Conservation (phyloP, 176 grass and related monocot species). For the Tillandsia fasciculata region DNA sequence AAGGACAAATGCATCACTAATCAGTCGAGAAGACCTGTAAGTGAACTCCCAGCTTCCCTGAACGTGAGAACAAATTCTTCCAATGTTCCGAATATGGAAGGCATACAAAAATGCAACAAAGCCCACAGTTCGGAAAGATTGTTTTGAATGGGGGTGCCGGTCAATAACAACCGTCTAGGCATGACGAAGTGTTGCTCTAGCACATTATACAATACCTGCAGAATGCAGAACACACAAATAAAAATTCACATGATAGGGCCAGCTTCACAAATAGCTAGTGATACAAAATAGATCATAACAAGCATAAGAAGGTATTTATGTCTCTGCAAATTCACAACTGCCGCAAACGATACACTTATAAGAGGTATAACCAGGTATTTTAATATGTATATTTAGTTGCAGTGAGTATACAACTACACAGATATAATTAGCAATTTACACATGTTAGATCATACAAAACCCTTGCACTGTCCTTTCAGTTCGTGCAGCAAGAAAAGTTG, state of each 20-base stretch:
- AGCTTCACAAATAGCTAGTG: background rate
- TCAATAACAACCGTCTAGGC: constrained; percentile 71
- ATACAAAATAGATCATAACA: background rate
- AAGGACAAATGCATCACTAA: background rate
- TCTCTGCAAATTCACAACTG: background rate
- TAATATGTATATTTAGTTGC: too few species aligned
- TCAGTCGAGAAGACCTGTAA: constrained; percentile 39
- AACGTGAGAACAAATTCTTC: constrained; percentile 76
- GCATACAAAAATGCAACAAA: constrained; percentile 90
- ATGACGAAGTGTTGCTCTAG: constrained; percentile 78
- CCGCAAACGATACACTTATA: background rate
- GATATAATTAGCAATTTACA: too few species aligned
- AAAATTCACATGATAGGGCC: background rate
- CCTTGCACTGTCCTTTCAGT: too few species aligned
- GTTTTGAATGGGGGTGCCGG: constrained; percentile 93
- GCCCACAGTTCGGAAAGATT: constrained; percentile 91
- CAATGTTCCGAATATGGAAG: constrained; percentile 62
- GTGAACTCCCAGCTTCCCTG: constrained; percentile 43
- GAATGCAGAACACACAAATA: constrained; percentile 16
- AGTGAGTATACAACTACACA: too few species aligned
- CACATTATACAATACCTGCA: constrained; percentile 80
- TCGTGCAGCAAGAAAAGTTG: background rate
- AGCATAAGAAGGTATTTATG: background rate
- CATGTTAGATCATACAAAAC: too few species aligned
- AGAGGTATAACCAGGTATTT: too few species aligned